Base-by-base conservation (phyloP, 2,329 filamentous ascomycete species). In the Akanthomyces lecanii region DNA sequence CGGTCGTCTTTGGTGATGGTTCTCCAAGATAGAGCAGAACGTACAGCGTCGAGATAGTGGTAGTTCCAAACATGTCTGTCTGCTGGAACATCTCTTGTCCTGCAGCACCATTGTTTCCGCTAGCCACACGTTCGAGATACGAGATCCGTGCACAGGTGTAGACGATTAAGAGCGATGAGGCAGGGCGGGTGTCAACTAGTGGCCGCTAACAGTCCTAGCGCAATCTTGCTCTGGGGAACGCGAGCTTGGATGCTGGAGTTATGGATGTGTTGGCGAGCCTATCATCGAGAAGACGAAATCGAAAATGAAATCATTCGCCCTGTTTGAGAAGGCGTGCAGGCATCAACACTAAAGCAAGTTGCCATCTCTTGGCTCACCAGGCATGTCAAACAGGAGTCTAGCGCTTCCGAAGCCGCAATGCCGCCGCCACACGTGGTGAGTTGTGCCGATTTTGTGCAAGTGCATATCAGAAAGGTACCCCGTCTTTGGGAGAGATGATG, bases 31-130 rank as follows among this genome's bases (percentile, higher is more conserved):
- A 30, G 16, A 50, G 21, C 30, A 38, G 44, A 28, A 21, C 16
- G 21, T 12, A 38, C 21, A 18, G 44, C 45, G 3, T 58, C 12
- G 12, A 38, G 14, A 25, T 36, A 10, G 7, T 36, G 44, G 11
- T 11, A 5, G 18, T 25, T 36, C n/a, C n/a, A 16, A 40, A 40
- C 38, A 40, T 16, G 38, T 40, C 42, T 40, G 38, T 40, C 42
- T 40, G 14, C 38, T 40, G 38, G 38, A 5, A 42, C 44, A n/a
- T 11, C 11, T 51, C 6, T 40, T 16, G 25, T 52, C 28, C 57
- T 60, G 57, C 57, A 50, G 57, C 45, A 51, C 57, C 36, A 60
- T 33, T 21, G 57, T 60, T 60, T 60, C 57, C 38, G 57, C 57
- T 60, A 30, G 58, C 33, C 28, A 53, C 51, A 21, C 33, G 58